Conservation (phyloP, 148 eudicot genomes). For the Salicornia ramosissima region DNA sequence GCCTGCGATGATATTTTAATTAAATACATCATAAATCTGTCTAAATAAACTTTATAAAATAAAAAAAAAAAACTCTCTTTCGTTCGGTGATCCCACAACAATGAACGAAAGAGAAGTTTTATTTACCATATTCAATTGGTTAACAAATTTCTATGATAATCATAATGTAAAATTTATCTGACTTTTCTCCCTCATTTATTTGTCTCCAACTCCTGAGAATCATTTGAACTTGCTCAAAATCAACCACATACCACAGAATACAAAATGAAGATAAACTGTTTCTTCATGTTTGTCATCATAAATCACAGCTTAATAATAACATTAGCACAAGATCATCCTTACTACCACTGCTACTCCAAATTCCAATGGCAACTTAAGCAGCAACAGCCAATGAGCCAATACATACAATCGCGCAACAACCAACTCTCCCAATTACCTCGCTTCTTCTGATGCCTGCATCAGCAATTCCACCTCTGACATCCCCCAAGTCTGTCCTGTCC, state of each 20-base stretch:
- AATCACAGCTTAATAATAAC: not conserved
- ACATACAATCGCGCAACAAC: not conserved
- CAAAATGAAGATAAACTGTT: not conserved
- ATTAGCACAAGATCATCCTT: slow-evolving; percentile 3
- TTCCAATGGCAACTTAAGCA: slow-evolving; percentile 8
- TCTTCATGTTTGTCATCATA: not conserved
- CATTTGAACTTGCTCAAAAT: too few relatives aligned
- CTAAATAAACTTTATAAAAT: too few relatives aligned
- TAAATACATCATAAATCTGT: too few relatives aligned
- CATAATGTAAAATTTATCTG: too few relatives aligned
- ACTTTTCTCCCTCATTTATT: not conserved
- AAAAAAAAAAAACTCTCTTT: too few relatives aligned
- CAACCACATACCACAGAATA: too few relatives aligned
- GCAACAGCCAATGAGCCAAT: not conserved
- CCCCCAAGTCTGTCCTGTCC: not conserved
- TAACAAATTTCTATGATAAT: too few relatives aligned
- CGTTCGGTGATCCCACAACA: too few relatives aligned
- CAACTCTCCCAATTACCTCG: not conserved
- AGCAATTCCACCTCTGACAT: not conserved
- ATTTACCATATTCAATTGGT: too few relatives aligned
- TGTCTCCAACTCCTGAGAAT: not conserved
- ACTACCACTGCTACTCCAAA: slow-evolving; percentile 14
- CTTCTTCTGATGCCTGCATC: not conserved
- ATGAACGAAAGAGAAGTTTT: too few relatives aligned
- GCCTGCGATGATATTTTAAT: too few relatives aligned